phyloP scores from a whole-genome alignment of 106 monocot genomes.

The Phalaenopsis equestris region DNA sequence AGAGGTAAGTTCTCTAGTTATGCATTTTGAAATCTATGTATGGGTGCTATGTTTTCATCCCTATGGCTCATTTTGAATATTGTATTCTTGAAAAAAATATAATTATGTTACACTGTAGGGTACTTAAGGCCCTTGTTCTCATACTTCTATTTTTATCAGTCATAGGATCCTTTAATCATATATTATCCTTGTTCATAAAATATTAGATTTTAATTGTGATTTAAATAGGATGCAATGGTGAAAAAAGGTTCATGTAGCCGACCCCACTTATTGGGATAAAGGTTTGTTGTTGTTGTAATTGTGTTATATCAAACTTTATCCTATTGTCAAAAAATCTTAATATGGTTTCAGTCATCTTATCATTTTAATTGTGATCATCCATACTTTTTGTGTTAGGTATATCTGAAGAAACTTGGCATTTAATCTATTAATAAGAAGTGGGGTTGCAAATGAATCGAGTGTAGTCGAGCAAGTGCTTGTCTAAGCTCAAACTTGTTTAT shows the following conservation, averaged over 20 bases:
- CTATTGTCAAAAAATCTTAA: neutral
- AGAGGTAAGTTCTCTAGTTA: conserved; percentile 47
- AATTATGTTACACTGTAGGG: neutral
- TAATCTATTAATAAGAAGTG: neutral
- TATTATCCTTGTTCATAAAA: neutral
- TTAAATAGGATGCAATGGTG: neutral
- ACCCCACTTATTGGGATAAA: too few species aligned
- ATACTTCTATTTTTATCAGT: neutral
- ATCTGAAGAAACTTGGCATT: neutral
- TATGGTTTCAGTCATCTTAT: neutral
- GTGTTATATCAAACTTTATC: too few species aligned
- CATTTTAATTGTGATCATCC: neutral
- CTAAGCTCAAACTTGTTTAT: too few species aligned
- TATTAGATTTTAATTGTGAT: neutral
- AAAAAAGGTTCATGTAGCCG: too few species aligned
- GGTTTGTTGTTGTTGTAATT: too few species aligned
- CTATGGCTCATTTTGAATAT: neutral
- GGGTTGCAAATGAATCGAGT: too few species aligned
- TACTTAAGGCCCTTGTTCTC: neutral
- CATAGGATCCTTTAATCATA: neutral
- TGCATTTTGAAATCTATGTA: neutral
- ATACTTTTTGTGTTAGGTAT: neutral
- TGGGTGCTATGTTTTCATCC: neutral
- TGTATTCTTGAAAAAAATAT: neutral
- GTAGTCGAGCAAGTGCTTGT: too few species aligned